A percentile compares a stretch with the other conserved stretches of the same genome.
These are phyloP conservation scores for Phragmites australis DNA, from an alignment of 176 grass and related monocot species.

Conservation along the genomic window DNA sequence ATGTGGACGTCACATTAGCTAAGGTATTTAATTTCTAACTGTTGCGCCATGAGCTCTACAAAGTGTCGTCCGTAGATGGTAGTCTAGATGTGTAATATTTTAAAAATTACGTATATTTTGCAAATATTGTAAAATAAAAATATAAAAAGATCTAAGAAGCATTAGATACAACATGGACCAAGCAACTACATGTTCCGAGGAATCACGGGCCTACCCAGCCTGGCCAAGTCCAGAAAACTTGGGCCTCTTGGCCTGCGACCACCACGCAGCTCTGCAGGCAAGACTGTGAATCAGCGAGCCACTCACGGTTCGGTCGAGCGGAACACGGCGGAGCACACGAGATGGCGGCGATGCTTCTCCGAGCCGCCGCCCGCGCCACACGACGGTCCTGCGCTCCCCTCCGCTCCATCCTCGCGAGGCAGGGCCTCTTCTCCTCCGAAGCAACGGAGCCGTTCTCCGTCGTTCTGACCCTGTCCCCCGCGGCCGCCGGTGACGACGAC, in stretches of 20 bases:
- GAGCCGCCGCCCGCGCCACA: conserved; percentile 23
- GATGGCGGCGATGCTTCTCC: conserved; percentile 50
- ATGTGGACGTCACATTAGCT: too few relatives aligned
- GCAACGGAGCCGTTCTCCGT: neutral
- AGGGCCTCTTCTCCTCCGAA: conserved; percentile 24
- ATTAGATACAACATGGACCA: too few relatives aligned
- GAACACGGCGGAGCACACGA: neutral
- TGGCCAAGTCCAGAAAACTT: neutral
- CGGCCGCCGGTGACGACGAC: conserved; percentile 14
- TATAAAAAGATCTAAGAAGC: too few relatives aligned
- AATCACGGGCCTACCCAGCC: too few relatives aligned
- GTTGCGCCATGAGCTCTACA: too few relatives aligned
- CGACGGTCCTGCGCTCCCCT: conserved; percentile 29
- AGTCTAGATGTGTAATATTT: too few relatives aligned
- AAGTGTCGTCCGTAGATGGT: too few relatives aligned
- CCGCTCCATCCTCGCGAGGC: conserved; percentile 3
- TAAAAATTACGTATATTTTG: too few relatives aligned
- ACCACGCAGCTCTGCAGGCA: neutral
- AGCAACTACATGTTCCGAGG: too few relatives aligned
- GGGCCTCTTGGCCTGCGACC: neutral
- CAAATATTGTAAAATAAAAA: too few relatives aligned
- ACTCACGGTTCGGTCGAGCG: neutral
- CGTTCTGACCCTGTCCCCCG: neutral
- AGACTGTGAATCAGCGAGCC: too few relatives aligned
- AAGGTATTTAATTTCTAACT: too few relatives aligned